These are phyloP conservation scores for Clonostachys solani DNA, from an alignment of 2,329 filamentous ascomycete species.

Conservation along the genomic window DNA sequence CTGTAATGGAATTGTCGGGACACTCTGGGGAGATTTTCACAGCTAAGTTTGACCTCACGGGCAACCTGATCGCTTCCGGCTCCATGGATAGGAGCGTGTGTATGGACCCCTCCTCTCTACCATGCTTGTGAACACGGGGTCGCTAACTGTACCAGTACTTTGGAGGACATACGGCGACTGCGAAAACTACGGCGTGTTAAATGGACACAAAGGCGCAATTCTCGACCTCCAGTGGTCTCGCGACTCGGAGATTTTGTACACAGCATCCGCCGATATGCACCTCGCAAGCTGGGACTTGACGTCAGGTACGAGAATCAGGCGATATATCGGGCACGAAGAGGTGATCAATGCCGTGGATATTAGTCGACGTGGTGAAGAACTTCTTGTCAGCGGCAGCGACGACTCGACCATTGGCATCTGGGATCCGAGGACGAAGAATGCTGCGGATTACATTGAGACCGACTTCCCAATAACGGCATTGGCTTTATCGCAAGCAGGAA, in stretches of 20 bases:
- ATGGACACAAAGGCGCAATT: constrained; percentile 85
- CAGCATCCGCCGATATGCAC: constrained; percentile 89
- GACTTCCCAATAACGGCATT: constrained; percentile 91
- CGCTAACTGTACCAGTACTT: constrained; percentile 55
- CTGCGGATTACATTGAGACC: constrained; percentile 82
- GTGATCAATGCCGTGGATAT: constrained; percentile 91
- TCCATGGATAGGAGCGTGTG: constrained; percentile 92
- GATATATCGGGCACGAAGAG: constrained; percentile 90
- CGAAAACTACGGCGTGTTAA: constrained; percentile 88
- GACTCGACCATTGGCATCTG: constrained; percentile 93
- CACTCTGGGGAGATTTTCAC: constrained; percentile 84
- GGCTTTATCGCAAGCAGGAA: constrained; percentile 87
- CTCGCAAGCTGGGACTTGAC: constrained; percentile 94
- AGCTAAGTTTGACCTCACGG: constrained; percentile 83
- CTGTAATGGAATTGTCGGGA: constrained; percentile 89
- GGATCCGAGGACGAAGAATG: constrained; percentile 89
- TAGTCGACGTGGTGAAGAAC: constrained; percentile 83
- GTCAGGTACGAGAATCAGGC: constrained; percentile 84
- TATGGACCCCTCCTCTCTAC: constrained; percentile 34
- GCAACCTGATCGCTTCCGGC: constrained; percentile 85
- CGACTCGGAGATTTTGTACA: constrained; percentile 86
- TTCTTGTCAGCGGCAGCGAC: constrained; percentile 87
- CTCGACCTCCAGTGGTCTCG: constrained; percentile 95
- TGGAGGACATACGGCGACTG: constrained; percentile 92
- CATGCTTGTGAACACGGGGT: neutral